A percentile compares a stretch with the other conserved stretches of the same genome.
Conservation (phyloP, 768 basidiomycete genomes). For the Boletus insuetus region DNA sequence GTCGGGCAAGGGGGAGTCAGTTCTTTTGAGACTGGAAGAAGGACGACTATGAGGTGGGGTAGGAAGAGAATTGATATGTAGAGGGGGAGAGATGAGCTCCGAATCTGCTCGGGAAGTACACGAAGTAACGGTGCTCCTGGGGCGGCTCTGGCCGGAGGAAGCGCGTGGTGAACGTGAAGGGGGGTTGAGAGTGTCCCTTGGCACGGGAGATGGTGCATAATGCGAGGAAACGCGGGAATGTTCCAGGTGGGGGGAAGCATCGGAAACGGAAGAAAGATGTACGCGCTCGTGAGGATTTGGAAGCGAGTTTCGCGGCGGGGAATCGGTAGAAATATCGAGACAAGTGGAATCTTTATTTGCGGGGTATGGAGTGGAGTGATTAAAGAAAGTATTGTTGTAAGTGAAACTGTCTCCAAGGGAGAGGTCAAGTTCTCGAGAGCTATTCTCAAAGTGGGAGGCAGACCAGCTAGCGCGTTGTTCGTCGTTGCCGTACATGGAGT, state of each 20-base stretch:
- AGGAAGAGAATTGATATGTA: constrained; percentile 19
- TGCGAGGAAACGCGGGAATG: constrained; percentile 21
- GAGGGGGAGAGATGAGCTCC: constrained; percentile 15
- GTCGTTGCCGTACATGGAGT: constrained; percentile 82
- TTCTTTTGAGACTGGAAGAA: constrained; percentile 19
- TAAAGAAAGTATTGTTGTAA: constrained; percentile 33
- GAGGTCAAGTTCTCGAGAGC: constrained; percentile 37
- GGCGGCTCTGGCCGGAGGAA: constrained; percentile 14
- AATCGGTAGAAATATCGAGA: constrained; percentile 29
- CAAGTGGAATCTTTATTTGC: constrained; percentile 26
- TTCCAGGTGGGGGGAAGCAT: constrained; percentile 22
- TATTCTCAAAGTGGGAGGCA: constrained; percentile 37
- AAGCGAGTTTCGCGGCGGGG: constrained; percentile 20
- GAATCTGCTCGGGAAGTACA: constrained; percentile 23
- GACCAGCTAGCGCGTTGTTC: constrained; percentile 46
- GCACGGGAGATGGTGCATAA: constrained; percentile 14
- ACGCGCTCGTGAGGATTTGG: constrained; percentile 21
- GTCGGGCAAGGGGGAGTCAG: constrained; percentile 27
- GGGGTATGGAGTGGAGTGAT: constrained; percentile 18
- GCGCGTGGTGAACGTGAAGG: constrained; percentile 29
- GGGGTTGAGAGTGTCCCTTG: constrained; percentile 17
- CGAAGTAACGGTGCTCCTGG: constrained; percentile 29
- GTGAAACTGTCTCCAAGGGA: constrained; percentile 34
- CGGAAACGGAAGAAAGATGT: constrained; percentile 25
- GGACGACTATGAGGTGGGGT: constrained; percentile 31